Base-by-base conservation (phyloP, 768 basidiomycete genomes). In the Lyophyllum atratum region DNA sequence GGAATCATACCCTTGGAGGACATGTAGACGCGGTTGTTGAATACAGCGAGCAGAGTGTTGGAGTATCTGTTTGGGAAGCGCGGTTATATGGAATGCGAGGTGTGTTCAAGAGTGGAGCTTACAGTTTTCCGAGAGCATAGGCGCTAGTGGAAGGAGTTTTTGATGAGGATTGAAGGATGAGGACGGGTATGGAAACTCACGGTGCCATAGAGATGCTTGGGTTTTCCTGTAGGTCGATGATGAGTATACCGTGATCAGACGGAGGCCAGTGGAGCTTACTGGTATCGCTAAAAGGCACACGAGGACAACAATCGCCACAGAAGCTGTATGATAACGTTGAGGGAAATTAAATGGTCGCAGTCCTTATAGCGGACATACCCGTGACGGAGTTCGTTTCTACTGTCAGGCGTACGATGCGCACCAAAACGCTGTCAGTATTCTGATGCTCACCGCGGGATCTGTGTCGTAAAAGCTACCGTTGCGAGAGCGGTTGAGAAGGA, bases 21-120 rank as follows among this genome's bases (percentile, higher is more conserved):
- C 59, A 60, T 56, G 43, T 56, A 60, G 1, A 60, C 48, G 19
- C 59, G 59, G 25, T 60, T 60, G 49, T 60, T 60, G 48, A 60
- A 60, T 17, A 60, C 52, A 3, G 59, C 55, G 22, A 60, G 26
- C 7, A 60, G 59, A 22, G 59, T 56, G 44, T 60, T 60, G 4
- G 59, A 60, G 43, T 60, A 60, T 21, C 59, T 60, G 25, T 15
- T 15, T 9, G 12, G 11, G 17, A 15, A n/a, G 4, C 4, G 7
- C 19, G 4, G 5, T 4, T 37, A 15, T n/a, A 10, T 5, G 45
- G 26, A 46, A 28, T 14, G 6, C n/a, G 5, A 46, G 26, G 29
- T 26, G 15, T 8, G 3, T 14, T 25, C 6, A 11, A 12, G 11
- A 26, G 12, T 25, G 45, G 11, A 5, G 44, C 52, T n/a, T 50